A percentile compares a stretch with the other conserved stretches of the same genome.
Conservation (phyloP, 2,329 filamentous ascomycete species). For the Colletotrichum coccodes region DNA sequence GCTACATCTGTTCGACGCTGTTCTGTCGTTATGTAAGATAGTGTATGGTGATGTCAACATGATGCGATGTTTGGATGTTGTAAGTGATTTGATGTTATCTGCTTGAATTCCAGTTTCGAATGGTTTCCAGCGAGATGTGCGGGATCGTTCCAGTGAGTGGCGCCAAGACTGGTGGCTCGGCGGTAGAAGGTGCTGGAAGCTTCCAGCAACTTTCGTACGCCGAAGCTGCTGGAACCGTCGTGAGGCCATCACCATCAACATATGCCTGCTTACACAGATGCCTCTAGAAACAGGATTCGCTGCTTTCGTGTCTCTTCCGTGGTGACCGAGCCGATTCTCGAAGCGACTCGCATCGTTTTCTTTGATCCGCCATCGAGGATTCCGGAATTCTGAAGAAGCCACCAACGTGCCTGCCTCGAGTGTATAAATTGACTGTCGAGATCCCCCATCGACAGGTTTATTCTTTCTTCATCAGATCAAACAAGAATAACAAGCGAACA, state of each 20-base stretch:
- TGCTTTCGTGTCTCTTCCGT: slow-evolving; percentile 1
- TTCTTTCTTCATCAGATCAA: slow-evolving; percentile 39
- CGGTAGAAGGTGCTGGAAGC: slow-evolving; percentile 40
- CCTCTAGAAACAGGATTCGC: neutral
- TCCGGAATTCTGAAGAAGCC: slow-evolving; percentile 42
- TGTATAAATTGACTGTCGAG: slow-evolving; percentile 43
- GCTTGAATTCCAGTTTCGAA: neutral
- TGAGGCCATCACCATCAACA: slow-evolving; percentile 22
- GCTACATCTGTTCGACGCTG: neutral
- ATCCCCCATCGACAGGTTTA: slow-evolving; percentile 22
- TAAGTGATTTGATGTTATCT: accelerated
- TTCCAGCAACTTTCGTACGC: slow-evolving; percentile 37
- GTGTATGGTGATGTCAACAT: neutral
- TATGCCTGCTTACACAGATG: slow-evolving; percentile 12
- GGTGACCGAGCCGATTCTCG: slow-evolving; percentile 19
- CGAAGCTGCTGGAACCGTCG: slow-evolving; percentile 32
- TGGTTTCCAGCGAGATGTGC: neutral
- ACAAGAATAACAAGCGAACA: slow-evolving; percentile 36
- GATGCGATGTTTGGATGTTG: neutral
- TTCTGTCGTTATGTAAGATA: neutral
- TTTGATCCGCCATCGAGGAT: slow-evolving; percentile 15
- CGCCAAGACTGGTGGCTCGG: neutral
- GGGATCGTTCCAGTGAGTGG: neutral
- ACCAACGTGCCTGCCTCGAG: slow-evolving; percentile 13
- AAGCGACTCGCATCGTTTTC: slow-evolving; percentile 26